Percentiles rank a stretch among this genome's conserved stretches.
Conservation (phyloP, 768 basidiomycete species). For the Cystofilobasidium macerans region DNA sequence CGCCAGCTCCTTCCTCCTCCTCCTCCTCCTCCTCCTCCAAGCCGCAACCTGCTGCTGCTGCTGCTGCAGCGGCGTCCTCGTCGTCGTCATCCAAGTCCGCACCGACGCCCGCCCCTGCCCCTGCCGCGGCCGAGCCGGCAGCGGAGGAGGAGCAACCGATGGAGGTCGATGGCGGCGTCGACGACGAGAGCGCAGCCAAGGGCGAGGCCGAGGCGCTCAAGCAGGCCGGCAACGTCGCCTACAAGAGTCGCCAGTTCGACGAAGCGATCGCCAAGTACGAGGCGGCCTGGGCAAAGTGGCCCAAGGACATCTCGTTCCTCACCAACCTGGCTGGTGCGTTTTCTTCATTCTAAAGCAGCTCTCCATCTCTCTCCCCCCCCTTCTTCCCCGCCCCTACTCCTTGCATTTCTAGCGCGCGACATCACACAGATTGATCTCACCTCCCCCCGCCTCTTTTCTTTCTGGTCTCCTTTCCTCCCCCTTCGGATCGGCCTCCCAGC, state of each 20-base stretch:
- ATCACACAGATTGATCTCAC: background rate
- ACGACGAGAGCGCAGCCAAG: slow-evolving; percentile 61
- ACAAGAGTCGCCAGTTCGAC: slow-evolving; percentile 74
- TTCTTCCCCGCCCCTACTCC: background rate
- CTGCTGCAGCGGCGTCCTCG: background rate
- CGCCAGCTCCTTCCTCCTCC: slow-evolving; percentile 9
- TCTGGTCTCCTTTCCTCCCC: background rate
- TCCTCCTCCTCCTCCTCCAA: slow-evolving; percentile 4
- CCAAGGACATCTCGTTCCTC: slow-evolving; percentile 85
- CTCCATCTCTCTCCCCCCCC: background rate
- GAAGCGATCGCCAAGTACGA: slow-evolving; percentile 64
- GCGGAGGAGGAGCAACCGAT: slow-evolving; percentile 36
- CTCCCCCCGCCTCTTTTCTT: background rate
- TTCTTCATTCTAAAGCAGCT: too few species aligned
- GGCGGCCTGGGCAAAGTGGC: slow-evolving; percentile 85
- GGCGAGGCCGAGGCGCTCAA: slow-evolving; percentile 70
- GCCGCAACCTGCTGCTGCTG: slow-evolving; percentile 9
- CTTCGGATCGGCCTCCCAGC: slow-evolving; percentile 43
- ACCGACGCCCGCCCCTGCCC: slow-evolving; percentile 26
- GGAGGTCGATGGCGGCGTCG: slow-evolving; percentile 47
- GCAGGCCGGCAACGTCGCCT: slow-evolving; percentile 62
- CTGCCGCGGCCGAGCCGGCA: slow-evolving; percentile 33
- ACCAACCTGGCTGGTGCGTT: slow-evolving; percentile 73
- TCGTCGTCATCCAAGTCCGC: slow-evolving; percentile 3
- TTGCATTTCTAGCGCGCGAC: background rate